Conservation (phyloP, 305 asterid genomes). For the Fraxinus albicans region DNA sequence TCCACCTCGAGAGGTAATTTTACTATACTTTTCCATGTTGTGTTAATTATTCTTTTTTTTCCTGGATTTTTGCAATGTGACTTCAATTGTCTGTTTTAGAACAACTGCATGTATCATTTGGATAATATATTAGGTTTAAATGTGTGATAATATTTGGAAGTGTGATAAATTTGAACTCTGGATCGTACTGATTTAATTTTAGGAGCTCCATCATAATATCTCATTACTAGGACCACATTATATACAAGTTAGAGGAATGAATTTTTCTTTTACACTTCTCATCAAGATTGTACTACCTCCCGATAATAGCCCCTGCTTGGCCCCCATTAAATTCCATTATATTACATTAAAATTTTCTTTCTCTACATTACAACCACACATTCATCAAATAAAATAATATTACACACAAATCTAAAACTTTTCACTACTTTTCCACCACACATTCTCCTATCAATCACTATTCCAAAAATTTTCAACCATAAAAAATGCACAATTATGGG, state of each 20-base stretch:
- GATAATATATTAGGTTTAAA: neutral
- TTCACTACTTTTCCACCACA: no score
- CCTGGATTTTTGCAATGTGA: conserved; percentile 9
- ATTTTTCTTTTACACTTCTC: neutral
- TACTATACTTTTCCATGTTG: neutral
- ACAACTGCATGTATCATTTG: neutral
- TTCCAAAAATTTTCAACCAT: no score
- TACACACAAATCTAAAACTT: no score
- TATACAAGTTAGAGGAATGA: neutral
- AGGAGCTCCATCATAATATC: neutral
- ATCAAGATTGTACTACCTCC: neutral
- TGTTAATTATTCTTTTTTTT: neutral
- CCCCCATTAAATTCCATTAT: no score
- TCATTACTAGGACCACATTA: neutral
- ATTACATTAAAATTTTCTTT: no score
- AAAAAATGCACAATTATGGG: no score
- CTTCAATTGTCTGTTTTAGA: neutral
- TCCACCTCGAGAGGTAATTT: conserved; percentile 79
- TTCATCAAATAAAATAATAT: no score
- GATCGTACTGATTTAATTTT: neutral
- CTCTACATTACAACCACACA: no score
- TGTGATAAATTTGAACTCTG: neutral
- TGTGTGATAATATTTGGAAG: neutral
- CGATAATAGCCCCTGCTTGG: no score
- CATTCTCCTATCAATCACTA: no score